phyloP scores from a whole-genome alignment of 495 filamentous ascomycete genomes.

The Xylaria intraflava region DNA sequence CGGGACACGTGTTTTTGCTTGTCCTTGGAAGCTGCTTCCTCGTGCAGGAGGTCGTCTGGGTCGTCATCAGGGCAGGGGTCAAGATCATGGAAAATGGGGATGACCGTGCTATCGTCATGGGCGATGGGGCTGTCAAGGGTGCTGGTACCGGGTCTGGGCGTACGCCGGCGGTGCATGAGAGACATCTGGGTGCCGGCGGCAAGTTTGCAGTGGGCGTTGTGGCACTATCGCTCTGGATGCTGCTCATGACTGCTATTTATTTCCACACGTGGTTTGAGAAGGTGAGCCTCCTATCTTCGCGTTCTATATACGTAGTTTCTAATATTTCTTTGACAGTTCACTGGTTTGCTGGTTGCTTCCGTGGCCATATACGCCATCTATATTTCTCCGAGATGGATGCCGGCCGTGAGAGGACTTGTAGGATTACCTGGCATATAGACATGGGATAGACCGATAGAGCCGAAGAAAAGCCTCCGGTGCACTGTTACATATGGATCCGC shows the following conservation, averaged over 20 bases:
- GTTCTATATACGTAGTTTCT: conserved; percentile 10
- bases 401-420: conserved; percentile 56
- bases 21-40: conserved; percentile 74
- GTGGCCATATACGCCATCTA: conserved; percentile 65
- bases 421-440: conserved; percentile 65
- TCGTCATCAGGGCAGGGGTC: conserved; percentile 36
- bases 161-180: conserved; percentile 18
- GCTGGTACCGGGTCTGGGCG: conserved; percentile 35
- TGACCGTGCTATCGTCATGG: conserved; percentile 53
- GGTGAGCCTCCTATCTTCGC: conserved; percentile 42
- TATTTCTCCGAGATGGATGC: conserved; percentile 62
- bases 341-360: conserved; percentile 65
- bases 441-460: background rate
- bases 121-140: conserved; percentile 51
- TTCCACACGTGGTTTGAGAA: conserved; percentile 99
- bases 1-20: conserved; percentile 89
- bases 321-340: conserved; percentile 45
- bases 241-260: conserved; percentile 95
- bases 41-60: conserved; percentile 69
- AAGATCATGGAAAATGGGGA: conserved; percentile 33
- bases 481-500: background rate
- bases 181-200: conserved; percentile 34
- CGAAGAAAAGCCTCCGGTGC: background rate
- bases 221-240: conserved; percentile 80
- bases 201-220: conserved; percentile 47